Percentiles rank a stretch among this genome's conserved stretches.
Evolutionary conservation across 768 basidiomycete species (phyloP).

Genomic region (Amanita rubescens): DNA sequence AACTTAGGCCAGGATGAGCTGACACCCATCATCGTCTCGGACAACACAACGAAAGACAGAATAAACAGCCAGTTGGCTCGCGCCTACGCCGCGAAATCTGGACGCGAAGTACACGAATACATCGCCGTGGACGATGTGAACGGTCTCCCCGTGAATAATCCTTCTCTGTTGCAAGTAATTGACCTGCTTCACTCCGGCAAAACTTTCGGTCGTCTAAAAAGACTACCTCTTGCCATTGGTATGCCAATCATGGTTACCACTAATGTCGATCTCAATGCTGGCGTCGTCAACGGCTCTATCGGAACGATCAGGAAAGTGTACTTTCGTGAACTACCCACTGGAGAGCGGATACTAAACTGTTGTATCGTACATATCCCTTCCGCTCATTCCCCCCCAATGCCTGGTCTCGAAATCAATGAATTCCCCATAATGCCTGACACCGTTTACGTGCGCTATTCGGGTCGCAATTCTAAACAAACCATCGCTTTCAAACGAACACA

Average conservation of each 20-base stretch:
- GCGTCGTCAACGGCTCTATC: conserved; percentile 28
- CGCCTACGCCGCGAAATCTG: conserved; percentile 18
- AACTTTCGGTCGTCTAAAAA: neutral
- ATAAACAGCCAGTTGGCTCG: conserved; percentile 22
- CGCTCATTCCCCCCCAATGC: neutral
- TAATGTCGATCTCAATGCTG: conserved; percentile 31
- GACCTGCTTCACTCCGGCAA: neutral
- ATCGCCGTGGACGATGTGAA: neutral
- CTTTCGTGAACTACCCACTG: neutral
- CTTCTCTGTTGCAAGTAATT: neutral
- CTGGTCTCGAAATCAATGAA: neutral
- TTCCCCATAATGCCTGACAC: neutral
- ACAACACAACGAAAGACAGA: conserved; percentile 28
- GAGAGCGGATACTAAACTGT: neutral
- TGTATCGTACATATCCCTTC: neutral
- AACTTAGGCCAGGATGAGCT: too few species aligned
- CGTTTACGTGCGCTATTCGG: neutral
- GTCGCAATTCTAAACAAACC: conserved; percentile 10
- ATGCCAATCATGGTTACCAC: conserved; percentile 32
- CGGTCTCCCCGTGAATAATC: neutral
- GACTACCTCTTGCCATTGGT: conserved; percentile 12
- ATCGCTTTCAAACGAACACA: conserved; percentile 23
- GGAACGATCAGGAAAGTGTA: conserved; percentile 17
- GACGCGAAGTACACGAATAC: neutral
- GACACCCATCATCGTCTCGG: conserved; percentile 28